phyloP scores from a whole-genome alignment of 176 grass and related monocot genomes.

The Aegilops longissima region DNA sequence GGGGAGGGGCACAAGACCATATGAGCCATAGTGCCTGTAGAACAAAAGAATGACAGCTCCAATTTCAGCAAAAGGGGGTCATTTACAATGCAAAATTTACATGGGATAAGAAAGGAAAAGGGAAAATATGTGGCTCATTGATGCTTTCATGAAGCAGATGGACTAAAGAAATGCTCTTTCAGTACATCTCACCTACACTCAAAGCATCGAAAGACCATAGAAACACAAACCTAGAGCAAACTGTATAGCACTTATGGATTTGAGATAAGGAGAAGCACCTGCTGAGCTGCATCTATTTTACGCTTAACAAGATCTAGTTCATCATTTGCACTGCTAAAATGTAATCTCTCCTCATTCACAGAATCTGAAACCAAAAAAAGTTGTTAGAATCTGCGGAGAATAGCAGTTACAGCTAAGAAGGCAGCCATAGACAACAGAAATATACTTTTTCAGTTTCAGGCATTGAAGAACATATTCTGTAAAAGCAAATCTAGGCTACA shows the following conservation, averaged over 20 bases:
- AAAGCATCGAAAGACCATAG: background rate
- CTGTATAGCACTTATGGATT: background rate
- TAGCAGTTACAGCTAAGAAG: background rate
- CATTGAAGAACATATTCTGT: background rate
- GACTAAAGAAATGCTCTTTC: background rate
- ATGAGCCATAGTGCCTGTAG: background rate
- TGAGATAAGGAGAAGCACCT: slow-evolving; percentile 45
- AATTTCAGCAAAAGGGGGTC: background rate
- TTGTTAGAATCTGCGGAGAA: background rate
- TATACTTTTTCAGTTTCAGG: background rate
- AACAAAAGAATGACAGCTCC: background rate
- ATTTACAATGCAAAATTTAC: background rate
- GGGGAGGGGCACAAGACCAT: background rate
- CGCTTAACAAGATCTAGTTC: slow-evolving; percentile 59
- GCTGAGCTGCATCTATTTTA: slow-evolving; percentile 53
- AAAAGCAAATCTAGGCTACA: background rate
- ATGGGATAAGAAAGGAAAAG: background rate
- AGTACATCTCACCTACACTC: background rate
- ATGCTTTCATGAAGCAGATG: background rate
- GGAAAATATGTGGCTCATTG: background rate
- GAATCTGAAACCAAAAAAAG: slow-evolving; percentile 44
- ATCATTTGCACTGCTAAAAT: slow-evolving; percentile 47
- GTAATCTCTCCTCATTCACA: slow-evolving; percentile 38
- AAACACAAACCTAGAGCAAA: slow-evolving; percentile 1
- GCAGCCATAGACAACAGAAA: background rate